A percentile compares a stretch with the other conserved stretches of the same genome.
phyloP scores from a whole-genome alignment of 2,329 filamentous ascomycete genomes.

The Helicocarpus griseus region DNA sequence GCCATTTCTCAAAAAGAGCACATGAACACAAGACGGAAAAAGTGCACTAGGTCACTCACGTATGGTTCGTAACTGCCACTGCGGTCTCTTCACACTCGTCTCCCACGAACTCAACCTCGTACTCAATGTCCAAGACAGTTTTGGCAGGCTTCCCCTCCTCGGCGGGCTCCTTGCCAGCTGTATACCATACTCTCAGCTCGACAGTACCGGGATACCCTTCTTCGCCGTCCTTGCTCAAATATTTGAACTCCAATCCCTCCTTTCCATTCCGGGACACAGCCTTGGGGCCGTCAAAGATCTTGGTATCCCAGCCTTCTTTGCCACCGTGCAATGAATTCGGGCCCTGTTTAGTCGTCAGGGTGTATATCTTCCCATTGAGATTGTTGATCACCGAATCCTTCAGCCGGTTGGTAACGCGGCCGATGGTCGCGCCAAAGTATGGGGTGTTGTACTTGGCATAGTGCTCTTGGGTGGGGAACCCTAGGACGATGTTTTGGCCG shows the following conservation, averaged over 20 bases:
- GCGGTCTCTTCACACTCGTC: conserved; percentile 76
- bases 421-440: conserved; percentile 90
- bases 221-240: conserved; percentile 67
- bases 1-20: background rate
- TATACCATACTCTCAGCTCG: conserved; percentile 68
- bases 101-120: conserved; percentile 71
- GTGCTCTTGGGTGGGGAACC: conserved; percentile 64
- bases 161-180: conserved; percentile 54
- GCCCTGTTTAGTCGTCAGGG: conserved; percentile 65
- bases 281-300: conserved; percentile 62
- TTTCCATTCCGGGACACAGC: conserved; percentile 48
- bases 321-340: conserved; percentile 69
- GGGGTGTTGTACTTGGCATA: conserved; percentile 68
- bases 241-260: conserved; percentile 57
- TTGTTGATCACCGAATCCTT: conserved; percentile 58
- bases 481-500: conserved; percentile 77
- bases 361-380: conserved; percentile 63
- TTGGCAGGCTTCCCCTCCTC: conserved; percentile 51
- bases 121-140: conserved; percentile 73
- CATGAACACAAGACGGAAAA: background rate
- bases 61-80: conserved; percentile 93
- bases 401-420: conserved; percentile 72
- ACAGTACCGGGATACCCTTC: conserved; percentile 86
- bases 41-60: conserved; percentile 42
- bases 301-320: conserved; percentile 68